Conservation (phyloP, 2,329 filamentous ascomycete genomes). For the Aschersonia sp. region DNA sequence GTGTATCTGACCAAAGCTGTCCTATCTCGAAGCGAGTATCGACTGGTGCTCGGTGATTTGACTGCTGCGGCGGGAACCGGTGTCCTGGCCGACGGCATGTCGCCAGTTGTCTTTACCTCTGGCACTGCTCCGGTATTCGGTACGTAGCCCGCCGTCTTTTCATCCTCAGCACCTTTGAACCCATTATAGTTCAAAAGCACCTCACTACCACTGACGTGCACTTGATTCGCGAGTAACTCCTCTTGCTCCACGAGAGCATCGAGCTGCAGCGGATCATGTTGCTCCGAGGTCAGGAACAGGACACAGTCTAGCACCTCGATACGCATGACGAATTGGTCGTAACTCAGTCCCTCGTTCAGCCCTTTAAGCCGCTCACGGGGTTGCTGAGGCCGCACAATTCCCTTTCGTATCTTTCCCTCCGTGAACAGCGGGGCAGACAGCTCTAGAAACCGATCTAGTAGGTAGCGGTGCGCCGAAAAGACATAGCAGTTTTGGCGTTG, state of each 20-base stretch:
- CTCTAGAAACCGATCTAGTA: constrained; percentile 2
- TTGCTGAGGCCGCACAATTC: not conserved
- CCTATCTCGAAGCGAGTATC: not conserved
- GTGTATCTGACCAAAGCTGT: not conserved
- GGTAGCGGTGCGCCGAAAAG: constrained; percentile 6
- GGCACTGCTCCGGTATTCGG: too few relatives aligned
- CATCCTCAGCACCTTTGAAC: too few relatives aligned
- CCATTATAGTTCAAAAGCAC: too few relatives aligned
- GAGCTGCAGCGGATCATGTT: not conserved
- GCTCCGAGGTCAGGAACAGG: not conserved
- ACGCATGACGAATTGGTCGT: constrained; percentile 1
- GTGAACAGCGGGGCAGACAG: not conserved
- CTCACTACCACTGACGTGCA: too few relatives aligned
- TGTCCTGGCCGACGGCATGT: not conserved
- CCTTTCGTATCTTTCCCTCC: not conserved
- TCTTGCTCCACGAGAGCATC: not conserved
- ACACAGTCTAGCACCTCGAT: constrained; percentile 1
- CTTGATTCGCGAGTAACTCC: too few relatives aligned
- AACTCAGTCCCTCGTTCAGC: not conserved
- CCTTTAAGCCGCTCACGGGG: not conserved
- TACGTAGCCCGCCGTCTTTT: too few relatives aligned
- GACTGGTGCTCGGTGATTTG: not conserved
- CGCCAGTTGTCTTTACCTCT: not conserved
- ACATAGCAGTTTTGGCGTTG: constrained; percentile 1
- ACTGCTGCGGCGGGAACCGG: not conserved